These are phyloP conservation scores for Globisporangium spiculum DNA, from an alignment of 352 stramenopile species.

Conservation along the genomic window DNA sequence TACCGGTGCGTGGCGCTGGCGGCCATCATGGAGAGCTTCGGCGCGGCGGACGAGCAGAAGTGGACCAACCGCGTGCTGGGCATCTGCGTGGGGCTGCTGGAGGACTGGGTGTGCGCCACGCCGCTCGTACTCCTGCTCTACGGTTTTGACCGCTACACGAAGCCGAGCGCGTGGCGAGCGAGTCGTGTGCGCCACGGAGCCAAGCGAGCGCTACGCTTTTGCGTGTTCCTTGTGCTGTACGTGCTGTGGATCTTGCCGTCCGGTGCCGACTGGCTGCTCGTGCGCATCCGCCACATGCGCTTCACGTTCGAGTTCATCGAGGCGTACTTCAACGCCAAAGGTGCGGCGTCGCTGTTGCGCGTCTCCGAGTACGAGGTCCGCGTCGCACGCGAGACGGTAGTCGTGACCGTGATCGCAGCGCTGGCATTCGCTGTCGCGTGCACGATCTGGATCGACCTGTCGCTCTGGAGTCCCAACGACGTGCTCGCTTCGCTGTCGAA, in stretches of 20 bases:
- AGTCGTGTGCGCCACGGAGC: background rate
- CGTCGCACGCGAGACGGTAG: slow-evolving; percentile 18
- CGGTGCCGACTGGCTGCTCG: slow-evolving; percentile 32
- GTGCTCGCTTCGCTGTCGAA: slow-evolving; percentile 6
- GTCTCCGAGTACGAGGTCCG: slow-evolving; percentile 30
- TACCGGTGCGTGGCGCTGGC: slow-evolving; percentile 24
- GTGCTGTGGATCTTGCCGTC: slow-evolving; percentile 24
- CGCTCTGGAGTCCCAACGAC: slow-evolving; percentile 26
- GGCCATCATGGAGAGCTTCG: slow-evolving; percentile 30
- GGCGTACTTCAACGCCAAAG: slow-evolving; percentile 35
- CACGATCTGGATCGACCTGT: slow-evolving; percentile 24
- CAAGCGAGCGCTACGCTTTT: slow-evolving; percentile 22
- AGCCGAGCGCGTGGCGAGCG: background rate
- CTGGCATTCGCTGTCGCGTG: slow-evolving; percentile 23
- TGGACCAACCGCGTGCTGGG: slow-evolving; percentile 16
- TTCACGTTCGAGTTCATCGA: slow-evolving; percentile 48
- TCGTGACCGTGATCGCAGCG: slow-evolving; percentile 16
- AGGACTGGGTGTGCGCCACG: slow-evolving; percentile 37
- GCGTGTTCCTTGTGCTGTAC: slow-evolving; percentile 30
- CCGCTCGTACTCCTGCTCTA: slow-evolving; percentile 28
- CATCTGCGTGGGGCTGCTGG: slow-evolving; percentile 32
- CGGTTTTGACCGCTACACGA: slow-evolving; percentile 17
- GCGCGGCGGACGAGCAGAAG: slow-evolving; percentile 20
- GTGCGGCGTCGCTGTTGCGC: slow-evolving; percentile 23
- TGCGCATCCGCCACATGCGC: slow-evolving; percentile 33